These are phyloP conservation scores for Rhinocladiella mackenziei DNA, from an alignment of 2,329 filamentous ascomycete genomes.

Conservation along the genomic window DNA sequence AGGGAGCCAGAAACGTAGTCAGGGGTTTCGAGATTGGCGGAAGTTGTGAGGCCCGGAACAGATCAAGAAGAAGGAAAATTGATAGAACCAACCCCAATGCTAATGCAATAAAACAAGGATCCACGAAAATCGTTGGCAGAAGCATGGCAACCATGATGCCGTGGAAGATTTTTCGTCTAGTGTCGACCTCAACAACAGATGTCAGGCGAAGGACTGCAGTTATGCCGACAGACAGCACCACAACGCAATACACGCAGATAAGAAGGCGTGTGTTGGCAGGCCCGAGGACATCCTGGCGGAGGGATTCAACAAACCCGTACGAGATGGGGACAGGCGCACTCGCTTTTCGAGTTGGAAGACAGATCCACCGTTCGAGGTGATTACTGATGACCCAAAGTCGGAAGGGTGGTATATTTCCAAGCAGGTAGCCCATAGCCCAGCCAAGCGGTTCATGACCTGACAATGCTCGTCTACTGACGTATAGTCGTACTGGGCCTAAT, in stretches of 20 bases:
- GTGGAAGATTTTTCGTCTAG: constrained; percentile 92
- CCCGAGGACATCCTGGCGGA: constrained; percentile 64
- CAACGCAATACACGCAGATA: constrained; percentile 68
- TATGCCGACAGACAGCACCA: constrained; percentile 67
- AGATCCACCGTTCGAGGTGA: constrained; percentile 61
- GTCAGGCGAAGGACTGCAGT: constrained; percentile 70
- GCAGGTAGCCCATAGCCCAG: constrained; percentile 85
- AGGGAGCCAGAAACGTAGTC: constrained; percentile 82
- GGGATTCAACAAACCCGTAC: constrained; percentile 56
- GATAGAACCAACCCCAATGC: constrained; percentile 75
- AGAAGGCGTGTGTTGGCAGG: constrained; percentile 77
- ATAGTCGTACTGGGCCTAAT: constrained; percentile 65
- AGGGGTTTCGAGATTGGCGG: constrained; percentile 84
- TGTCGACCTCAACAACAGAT: constrained; percentile 83
- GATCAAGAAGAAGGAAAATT: constrained; percentile 81
- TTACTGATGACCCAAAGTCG: constrained; percentile 66
- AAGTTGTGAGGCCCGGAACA: constrained; percentile 84
- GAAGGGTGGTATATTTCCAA: constrained; percentile 71
- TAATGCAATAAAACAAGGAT: constrained; percentile 76
- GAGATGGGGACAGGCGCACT: background rate
- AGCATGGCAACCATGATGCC: constrained; percentile 98
- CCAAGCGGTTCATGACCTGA: constrained; percentile 74
- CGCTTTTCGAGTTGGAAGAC: constrained; percentile 12
- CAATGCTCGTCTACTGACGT: constrained; percentile 65
- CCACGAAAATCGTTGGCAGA: constrained; percentile 77